A percentile compares a stretch with the other conserved stretches of the same genome.
phyloP scores from a whole-genome alignment of 495 filamentous ascomycete species.

The Daldinia decipiens region DNA sequence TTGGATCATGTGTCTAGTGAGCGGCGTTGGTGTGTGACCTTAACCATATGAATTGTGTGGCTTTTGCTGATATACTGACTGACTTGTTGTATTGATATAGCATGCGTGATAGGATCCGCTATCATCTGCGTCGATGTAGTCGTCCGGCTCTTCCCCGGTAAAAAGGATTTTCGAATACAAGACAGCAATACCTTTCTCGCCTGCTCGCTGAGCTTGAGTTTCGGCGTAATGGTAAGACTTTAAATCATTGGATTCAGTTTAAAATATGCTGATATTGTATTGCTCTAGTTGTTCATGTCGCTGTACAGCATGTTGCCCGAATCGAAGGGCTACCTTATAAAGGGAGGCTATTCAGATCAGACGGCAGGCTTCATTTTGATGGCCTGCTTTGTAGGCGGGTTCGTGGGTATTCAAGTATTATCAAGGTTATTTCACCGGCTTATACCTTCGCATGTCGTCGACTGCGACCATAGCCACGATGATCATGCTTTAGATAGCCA shows the following conservation, averaged over 20 bases:
- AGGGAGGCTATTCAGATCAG: slow-evolving; percentile 71
- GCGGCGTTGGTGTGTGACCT: slow-evolving; percentile 71
- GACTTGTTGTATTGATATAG: slow-evolving; percentile 55
- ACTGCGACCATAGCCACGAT: slow-evolving; percentile 86
- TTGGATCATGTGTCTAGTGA: slow-evolving; percentile 90
- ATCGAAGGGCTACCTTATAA: slow-evolving; percentile 76
- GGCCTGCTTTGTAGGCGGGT: slow-evolving; percentile 80
- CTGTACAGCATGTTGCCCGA: slow-evolving; percentile 94
- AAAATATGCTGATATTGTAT: slow-evolving; percentile 37
- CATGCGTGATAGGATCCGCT: slow-evolving; percentile 80
- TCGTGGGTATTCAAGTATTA: slow-evolving; percentile 82
- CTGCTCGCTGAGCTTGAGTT: slow-evolving; percentile 88
- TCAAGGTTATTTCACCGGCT: slow-evolving; percentile 82
- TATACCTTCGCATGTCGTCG: slow-evolving; percentile 92
- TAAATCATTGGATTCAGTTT: neutral
- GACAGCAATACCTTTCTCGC: slow-evolving; percentile 89
- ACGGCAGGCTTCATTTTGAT: slow-evolving; percentile 77
- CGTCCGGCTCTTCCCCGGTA: slow-evolving; percentile 73
- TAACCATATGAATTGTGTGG: slow-evolving; percentile 17
- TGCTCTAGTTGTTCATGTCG: slow-evolving; percentile 83
- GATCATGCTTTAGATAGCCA: slow-evolving; percentile 55
- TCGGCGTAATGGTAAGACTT: slow-evolving; percentile 90
- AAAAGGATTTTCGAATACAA: slow-evolving; percentile 84
- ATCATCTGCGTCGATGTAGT: slow-evolving; percentile 89
- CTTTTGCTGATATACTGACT: slow-evolving; percentile 15